Evolutionary conservation across 306 rosid species (phyloP).

Genomic region (Ochetophila trinervis): DNA sequence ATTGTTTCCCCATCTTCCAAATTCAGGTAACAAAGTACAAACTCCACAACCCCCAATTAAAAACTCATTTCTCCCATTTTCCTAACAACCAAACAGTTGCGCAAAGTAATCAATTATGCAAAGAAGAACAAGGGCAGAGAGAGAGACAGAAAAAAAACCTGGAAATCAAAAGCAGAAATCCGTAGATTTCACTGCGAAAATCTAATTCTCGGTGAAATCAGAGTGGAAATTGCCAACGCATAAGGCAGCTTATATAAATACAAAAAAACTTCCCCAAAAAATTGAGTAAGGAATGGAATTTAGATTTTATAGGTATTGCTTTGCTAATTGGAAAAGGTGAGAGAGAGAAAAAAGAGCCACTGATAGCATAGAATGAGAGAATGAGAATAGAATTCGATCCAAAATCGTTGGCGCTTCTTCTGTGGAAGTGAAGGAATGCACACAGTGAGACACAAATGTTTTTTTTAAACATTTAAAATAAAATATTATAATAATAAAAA

Average conservation of each 20-base stretch:
- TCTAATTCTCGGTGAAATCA: neutral
- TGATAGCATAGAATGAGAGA: conserved; percentile 6
- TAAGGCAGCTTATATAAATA: neutral
- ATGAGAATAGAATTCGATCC: conserved; percentile 39
- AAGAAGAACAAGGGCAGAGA: neutral
- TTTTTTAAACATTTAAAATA: too few species aligned
- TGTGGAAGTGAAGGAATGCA: conserved; percentile 12
- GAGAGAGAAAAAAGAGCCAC: neutral
- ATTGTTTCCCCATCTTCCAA: neutral
- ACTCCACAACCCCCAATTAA: neutral
- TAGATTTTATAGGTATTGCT: neutral
- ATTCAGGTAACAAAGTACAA: neutral
- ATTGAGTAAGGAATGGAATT: neutral
- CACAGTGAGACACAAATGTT: conserved; percentile 1
- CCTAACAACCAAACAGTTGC: conserved; percentile 11
- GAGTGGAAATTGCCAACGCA: neutral
- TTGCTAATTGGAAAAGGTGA: neutral
- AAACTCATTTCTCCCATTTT: neutral
- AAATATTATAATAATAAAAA: neutral
- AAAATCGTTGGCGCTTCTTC: conserved; percentile 56
- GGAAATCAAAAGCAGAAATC: neutral
- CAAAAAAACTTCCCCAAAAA: neutral
- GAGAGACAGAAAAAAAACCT: conserved; percentile 3
- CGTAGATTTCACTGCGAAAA: neutral
- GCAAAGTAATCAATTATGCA: neutral